phyloP scores from a whole-genome alignment of 2,329 filamentous ascomycete species.

The Colletotrichum sp. region DNA sequence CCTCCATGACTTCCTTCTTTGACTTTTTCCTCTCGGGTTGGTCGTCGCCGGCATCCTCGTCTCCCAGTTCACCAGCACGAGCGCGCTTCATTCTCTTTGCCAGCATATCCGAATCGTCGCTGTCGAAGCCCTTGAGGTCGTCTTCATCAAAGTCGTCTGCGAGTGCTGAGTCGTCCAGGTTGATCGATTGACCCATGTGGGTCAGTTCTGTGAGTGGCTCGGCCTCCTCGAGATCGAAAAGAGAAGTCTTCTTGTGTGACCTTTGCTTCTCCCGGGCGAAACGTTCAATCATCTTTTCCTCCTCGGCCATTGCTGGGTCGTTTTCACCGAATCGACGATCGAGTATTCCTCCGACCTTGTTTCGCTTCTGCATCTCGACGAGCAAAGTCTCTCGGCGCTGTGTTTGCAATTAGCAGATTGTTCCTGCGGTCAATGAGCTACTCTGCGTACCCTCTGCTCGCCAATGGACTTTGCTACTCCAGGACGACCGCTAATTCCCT shows the following conservation, averaged over 20 bases:
- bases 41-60: slow-evolving; percentile 52
- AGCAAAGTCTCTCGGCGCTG: slow-evolving; percentile 81
- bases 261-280: slow-evolving; percentile 88
- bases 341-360: slow-evolving; percentile 90
- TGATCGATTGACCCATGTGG: slow-evolving; percentile 79
- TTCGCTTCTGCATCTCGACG: slow-evolving; percentile 86
- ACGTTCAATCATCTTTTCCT: slow-evolving; percentile 89
- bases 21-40: slow-evolving; percentile 86
- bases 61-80: slow-evolving; percentile 47
- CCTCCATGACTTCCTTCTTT: slow-evolving; percentile 97
- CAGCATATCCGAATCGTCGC: slow-evolving; percentile 60
- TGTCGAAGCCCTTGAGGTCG: slow-evolving; percentile 68
- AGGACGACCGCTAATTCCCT: slow-evolving; percentile 74
- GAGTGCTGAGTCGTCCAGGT: slow-evolving; percentile 50
- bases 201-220: slow-evolving; percentile 74
- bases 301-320: slow-evolving; percentile 90
- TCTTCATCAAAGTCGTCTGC: slow-evolving; percentile 82
- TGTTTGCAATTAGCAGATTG: background rate
- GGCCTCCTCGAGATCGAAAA: slow-evolving; percentile 91
- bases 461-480: slow-evolving; percentile 84
- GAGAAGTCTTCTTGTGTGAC: slow-evolving; percentile 74
- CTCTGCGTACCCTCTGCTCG: slow-evolving; percentile 74
- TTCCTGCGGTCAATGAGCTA: slow-evolving; percentile 16
- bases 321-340: slow-evolving; percentile 96
- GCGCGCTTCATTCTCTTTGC: slow-evolving; percentile 61